phyloP scores from a whole-genome alignment of 345 rosid species.

The Aethionema arabicum region DNA sequence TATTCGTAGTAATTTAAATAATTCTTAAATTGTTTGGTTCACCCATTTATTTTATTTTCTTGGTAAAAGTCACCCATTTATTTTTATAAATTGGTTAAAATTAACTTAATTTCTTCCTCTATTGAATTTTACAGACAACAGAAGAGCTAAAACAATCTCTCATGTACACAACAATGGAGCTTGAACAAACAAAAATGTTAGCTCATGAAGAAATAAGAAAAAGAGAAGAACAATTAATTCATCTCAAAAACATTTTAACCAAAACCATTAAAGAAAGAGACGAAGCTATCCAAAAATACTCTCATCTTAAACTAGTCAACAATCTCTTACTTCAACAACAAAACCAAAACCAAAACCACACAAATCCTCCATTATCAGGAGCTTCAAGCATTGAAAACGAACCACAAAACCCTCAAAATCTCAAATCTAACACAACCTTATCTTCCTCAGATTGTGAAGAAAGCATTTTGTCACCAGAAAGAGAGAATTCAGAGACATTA shows the following conservation, averaged over 20 bases:
- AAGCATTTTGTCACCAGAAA: constrained; percentile 72
- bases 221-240: constrained; percentile 68
- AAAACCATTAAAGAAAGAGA: constrained; percentile 70
- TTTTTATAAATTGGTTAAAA: too few species aligned
- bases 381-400: constrained; percentile 90
- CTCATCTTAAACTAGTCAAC: constrained; percentile 52
- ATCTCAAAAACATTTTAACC: constrained; percentile 55
- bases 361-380: constrained; percentile 65
- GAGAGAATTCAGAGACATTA: constrained; percentile 39
- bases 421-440: constrained; percentile 69
- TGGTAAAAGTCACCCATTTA: too few species aligned
- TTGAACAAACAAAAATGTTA: constrained; percentile 66
- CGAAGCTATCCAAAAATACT: constrained; percentile 67
- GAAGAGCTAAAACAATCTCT: constrained; percentile 79
- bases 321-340: constrained; percentile 53
- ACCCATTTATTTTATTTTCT: too few species aligned
- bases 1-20: too few species aligned
- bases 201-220: constrained; percentile 78
- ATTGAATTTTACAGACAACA: constrained; percentile 48
- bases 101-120: not conserved
- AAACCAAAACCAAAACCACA: constrained; percentile 38
- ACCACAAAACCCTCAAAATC: constrained; percentile 33
- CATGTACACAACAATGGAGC: constrained; percentile 65
- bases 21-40: too few species aligned
- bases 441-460: constrained; percentile 90